Conservation (phyloP, 169 alveolate genomes). For the Plasmodium ovale region DNA sequence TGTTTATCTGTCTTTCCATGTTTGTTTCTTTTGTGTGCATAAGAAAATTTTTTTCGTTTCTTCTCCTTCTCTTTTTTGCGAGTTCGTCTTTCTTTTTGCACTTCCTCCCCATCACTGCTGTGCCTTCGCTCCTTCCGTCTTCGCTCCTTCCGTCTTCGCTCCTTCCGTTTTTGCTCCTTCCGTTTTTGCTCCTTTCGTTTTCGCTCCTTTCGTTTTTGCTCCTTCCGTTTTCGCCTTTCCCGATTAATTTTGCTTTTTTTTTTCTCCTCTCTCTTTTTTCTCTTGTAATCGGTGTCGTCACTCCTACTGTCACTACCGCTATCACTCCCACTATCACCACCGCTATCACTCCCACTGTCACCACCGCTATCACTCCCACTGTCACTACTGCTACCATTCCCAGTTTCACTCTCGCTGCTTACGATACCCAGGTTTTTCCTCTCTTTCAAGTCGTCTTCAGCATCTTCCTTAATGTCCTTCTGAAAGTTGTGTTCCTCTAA, state of each 20-base stretch:
- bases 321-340: background rate
- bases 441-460: conserved; percentile 67
- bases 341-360: background rate
- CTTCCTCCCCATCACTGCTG: background rate
- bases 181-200: background rate
- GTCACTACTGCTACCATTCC: background rate
- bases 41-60: conserved; percentile 1
- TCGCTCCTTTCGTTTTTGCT: background rate
- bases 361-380: conserved; percentile 12
- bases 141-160: background rate
- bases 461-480: conserved; percentile 42
- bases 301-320: conserved; percentile 13
- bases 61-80: background rate
- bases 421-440: conserved; percentile 55
- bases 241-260: conserved; percentile 6
- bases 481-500: conserved; percentile 16
- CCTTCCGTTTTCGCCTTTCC: background rate
- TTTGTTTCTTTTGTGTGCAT: background rate
- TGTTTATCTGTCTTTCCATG: background rate
- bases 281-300: background rate
- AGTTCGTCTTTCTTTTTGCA: background rate
- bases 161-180: background rate
- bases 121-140: background rate
- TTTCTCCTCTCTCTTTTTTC: background rate
- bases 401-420: conserved; percentile 10